phyloP scores from a whole-genome alignment of 1,284 basidiomycete genomes.

The Thecaphora thlaspeos region DNA sequence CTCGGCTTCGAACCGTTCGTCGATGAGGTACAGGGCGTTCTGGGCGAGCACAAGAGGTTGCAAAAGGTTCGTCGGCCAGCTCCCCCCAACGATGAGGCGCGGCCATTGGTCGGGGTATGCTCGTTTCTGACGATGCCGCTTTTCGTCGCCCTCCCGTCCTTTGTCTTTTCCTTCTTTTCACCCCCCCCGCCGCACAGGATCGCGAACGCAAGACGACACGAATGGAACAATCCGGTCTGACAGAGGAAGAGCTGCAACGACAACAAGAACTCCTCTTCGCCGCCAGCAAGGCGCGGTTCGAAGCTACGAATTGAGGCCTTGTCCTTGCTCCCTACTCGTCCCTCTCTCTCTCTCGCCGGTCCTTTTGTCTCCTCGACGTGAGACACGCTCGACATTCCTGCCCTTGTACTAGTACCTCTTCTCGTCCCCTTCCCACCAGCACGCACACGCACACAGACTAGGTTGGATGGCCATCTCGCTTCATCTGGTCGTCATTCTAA shows the following conservation, averaged over 20 bases:
- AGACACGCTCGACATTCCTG: too few relatives aligned
- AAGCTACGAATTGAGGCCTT: slow-evolving; percentile 57
- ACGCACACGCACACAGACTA: too few relatives aligned
- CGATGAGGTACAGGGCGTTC: slow-evolving; percentile 82
- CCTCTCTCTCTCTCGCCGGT: not conserved
- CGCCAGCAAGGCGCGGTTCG: slow-evolving; percentile 68
- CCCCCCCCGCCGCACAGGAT: slow-evolving; percentile 12
- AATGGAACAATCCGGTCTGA: slow-evolving; percentile 81
- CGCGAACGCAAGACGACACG: slow-evolving; percentile 69
- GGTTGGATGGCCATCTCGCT: too few relatives aligned
- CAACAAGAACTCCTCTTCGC: slow-evolving; percentile 91
- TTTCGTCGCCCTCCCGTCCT: too few relatives aligned
- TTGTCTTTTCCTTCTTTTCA: not conserved
- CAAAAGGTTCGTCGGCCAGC: slow-evolving; percentile 65
- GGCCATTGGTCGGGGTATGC: too few relatives aligned
- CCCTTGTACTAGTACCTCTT: too few relatives aligned
- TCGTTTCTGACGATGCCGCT: too few relatives aligned
- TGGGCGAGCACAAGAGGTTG: slow-evolving; percentile 92
- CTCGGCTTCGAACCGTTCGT: slow-evolving; percentile 87
- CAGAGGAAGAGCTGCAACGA: slow-evolving; percentile 81
- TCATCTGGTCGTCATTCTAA: too few relatives aligned
- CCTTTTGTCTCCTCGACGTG: too few relatives aligned
- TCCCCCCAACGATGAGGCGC: too few relatives aligned
- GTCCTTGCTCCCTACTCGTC: too few relatives aligned
- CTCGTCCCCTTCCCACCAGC: too few relatives aligned